Percentiles rank a stretch among this genome's conserved stretches.
phyloP scores from a whole-genome alignment of 192 early-diverging fungal species.

The Kickxella alabastrina region DNA sequence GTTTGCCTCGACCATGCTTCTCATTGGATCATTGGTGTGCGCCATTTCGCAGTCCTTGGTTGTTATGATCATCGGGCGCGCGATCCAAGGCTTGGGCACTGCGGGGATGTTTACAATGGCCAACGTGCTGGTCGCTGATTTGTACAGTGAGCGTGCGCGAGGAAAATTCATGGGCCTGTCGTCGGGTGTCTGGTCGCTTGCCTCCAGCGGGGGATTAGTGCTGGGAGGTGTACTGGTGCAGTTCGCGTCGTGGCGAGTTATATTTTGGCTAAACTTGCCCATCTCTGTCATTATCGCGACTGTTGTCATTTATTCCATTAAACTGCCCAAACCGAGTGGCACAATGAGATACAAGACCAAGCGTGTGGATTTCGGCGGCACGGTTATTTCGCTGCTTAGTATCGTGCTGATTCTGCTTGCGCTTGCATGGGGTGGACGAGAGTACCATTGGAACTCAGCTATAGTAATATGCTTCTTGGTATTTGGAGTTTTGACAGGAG shows the following conservation, averaged over 20 bases:
- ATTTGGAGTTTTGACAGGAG: constrained; percentile 11
- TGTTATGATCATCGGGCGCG: constrained; percentile 59
- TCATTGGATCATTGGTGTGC: constrained; percentile 45
- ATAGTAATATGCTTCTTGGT: constrained; percentile 41
- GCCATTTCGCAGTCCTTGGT: constrained; percentile 51
- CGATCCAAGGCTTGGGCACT: constrained; percentile 58
- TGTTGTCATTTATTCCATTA: constrained; percentile 13
- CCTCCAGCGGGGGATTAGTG: constrained; percentile 43
- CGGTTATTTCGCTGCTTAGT: constrained; percentile 44
- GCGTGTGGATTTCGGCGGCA: constrained; percentile 62
- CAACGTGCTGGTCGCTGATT: constrained; percentile 59
- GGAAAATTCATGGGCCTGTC: constrained; percentile 53
- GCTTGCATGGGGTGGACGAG: constrained; percentile 62
- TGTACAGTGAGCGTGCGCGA: constrained; percentile 51
- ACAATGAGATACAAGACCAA: constrained; percentile 38
- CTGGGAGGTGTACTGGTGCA: constrained; percentile 50
- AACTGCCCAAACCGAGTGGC: constrained; percentile 13
- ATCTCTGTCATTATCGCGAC: constrained; percentile 27
- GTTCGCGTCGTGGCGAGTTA: constrained; percentile 20
- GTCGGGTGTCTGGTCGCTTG: constrained; percentile 46
- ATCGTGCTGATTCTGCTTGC: constrained; percentile 61
- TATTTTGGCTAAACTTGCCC: constrained; percentile 55
- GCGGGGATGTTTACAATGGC: constrained; percentile 56
- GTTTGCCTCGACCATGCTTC: constrained; percentile 46
- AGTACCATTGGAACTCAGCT: constrained; percentile 44